Base-by-base conservation (phyloP, 2,329 filamentous ascomycete species). In the Sarocladiaceae sp. region DNA sequence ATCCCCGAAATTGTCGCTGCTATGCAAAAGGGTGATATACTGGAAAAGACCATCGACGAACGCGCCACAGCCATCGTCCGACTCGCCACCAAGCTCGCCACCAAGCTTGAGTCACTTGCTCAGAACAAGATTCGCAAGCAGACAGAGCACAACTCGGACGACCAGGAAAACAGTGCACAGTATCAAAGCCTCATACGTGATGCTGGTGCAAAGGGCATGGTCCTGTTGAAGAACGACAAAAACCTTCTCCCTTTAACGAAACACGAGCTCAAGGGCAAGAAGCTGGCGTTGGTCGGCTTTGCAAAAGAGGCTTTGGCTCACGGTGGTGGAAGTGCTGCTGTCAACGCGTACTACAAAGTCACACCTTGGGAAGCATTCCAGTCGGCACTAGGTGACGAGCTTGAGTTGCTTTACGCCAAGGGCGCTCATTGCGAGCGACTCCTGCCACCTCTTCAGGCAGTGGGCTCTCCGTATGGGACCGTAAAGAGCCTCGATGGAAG, bases 191-290 rank as follows among this genome's bases (percentile, higher is more conserved):
- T n/a, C n/a, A n/a, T 64, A 13, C 58, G 62, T 2, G 55, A 60
- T 2, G 55, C 58, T 2, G 60, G 55, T 2, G 59, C 59, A 0
- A 76, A 82, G 53, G 80, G 79, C 0, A 79, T 85, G 10, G 82
- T 86, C 1, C 72, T 87, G 11, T 67, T 87, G 35, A 86, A 86
- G 66, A 87, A 87, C 54, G 71, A 83, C 18, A 71, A 74, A 26
- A 65, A 67, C 11, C 65, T 80, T 2, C 69, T 87, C 1, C 84
- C 84, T 0, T 60, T 82, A 4, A 71, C 54, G 1, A 60, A 55
- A 7, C 53, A 56, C 3, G 56, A 56, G 1, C 47, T 57, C 2
- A 51, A 53, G 7, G 57, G 54, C 13, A 65, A 65, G 51, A 65
- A 57, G 11, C 55, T 63, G 23, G 63, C 63, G 1, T 52, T 70